Base-by-base conservation (phyloP, 768 basidiomycete species). In the Galerina marginata region DNA sequence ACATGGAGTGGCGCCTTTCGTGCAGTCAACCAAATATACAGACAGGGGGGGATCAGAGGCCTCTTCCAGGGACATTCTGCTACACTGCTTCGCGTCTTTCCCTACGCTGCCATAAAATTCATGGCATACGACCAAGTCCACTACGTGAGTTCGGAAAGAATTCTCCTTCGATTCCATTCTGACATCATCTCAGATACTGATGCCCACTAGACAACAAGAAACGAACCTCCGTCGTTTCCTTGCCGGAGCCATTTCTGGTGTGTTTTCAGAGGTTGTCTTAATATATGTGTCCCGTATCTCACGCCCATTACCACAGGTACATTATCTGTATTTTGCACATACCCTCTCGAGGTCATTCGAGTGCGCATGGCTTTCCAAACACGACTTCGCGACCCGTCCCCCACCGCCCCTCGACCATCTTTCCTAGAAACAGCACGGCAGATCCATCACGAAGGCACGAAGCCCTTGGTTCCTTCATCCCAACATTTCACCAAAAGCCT, bases 31-130 rank as follows among this genome's bases (percentile, higher is more conserved):
- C 81, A 86, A 60, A 96, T 99, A 63, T 90, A 88, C 67, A 71
- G 65, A 55, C 81, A 86, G 33, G 75, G 73, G 49, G 97, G 97
- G 3, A 59, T 88, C 11, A 81, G 89, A 54, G 96, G 95, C 0
- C 81, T 99, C 40, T 88, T 96, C 60, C 96, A 97, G 81, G 97
- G 97, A 6, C 97, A 99, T 74, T 95, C 95, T 12, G 92, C 94
- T 37, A 99, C 97, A 3, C 82, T 99, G 51, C 76, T 97, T 48
- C 88, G 97, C 58, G 90, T 98, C 68, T 96, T 97, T 73, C 97
- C 97, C 7, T 98, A 99, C 70, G 97, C 97, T 29, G 93, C 90
- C 60, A 92, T 99, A 75, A 97, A 96, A 74, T 99, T 95, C 71
- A 95, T 98, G 89, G 86, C 92, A 4, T 99, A 98, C 71, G 96